Conservation (phyloP, 306 rosid species). For the Geum urbanum region DNA sequence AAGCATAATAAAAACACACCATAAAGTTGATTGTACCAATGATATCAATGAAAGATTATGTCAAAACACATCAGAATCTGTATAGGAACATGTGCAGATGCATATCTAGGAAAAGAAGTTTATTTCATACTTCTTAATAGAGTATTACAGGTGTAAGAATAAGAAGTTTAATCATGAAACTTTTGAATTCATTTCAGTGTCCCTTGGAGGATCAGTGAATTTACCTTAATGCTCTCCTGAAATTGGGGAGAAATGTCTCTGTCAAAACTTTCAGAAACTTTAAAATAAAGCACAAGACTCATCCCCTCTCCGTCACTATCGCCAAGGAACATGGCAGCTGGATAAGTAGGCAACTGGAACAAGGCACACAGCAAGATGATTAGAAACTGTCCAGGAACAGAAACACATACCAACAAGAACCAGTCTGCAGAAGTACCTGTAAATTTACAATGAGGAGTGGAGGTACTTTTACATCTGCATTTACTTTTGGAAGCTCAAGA, state of each 20-base stretch:
- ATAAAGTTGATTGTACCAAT: neutral
- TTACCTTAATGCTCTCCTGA: constrained; percentile 76
- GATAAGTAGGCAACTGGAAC: constrained; percentile 86
- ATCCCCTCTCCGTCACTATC: constrained; percentile 89
- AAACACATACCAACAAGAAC: neutral
- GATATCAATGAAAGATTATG: neutral
- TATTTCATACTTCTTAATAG: neutral
- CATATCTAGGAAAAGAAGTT: neutral
- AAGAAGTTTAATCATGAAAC: neutral
- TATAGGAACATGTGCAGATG: neutral
- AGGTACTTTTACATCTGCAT: constrained; percentile 47
- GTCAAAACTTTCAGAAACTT: constrained; percentile 59
- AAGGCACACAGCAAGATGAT: constrained; percentile 17
- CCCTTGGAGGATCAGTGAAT: neutral
- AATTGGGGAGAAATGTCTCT: constrained; percentile 62
- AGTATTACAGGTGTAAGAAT: neutral
- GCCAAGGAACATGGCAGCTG: constrained; percentile 84
- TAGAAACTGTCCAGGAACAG: constrained; percentile 21
- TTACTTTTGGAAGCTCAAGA: constrained; percentile 79
- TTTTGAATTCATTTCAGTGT: neutral
- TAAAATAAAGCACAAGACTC: constrained; percentile 82
- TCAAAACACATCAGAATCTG: neutral
- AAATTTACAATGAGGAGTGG: constrained; percentile 83
- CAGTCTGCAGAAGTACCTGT: constrained; percentile 46
- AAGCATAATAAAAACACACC: constrained; percentile 11